Evolutionary conservation across 1,284 basidiomycete species (phyloP), one percentile per base, ranked within the genome.

Genomic region (Leccinum fallax): DNA sequence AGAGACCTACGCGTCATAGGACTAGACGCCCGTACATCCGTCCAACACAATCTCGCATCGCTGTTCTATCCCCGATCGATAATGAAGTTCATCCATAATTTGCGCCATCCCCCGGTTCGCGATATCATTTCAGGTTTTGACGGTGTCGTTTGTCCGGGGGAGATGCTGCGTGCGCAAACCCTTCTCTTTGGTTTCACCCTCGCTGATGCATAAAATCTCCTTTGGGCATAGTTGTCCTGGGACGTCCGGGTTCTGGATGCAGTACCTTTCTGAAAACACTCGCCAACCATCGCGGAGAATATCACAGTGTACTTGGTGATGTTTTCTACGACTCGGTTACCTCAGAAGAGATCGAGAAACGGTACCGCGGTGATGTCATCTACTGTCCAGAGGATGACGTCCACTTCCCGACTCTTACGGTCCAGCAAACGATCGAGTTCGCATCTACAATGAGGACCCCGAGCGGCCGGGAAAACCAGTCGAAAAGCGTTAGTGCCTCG

Each of bases 361-460:
- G 2, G 5, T 34, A 34, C 32, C 32, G 32, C 32, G 32, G 32
- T 0, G 32, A 34, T 34, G 32, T 34, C 32, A 34, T 34, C 32
- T 34, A 34, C 32, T 34, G 32, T 34, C 32, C 32, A 34, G 32
- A 34, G 32, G 32, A 34, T 34, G 32, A 34, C 32, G 32, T 34
- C 32, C 32, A 34, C 11, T 34, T 34, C 32, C 32, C 32, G 32
- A 34, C 32, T 34, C 80, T 93, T 56, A 91, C 87, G 0, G 90
- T 93, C 13, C 79, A 79, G 54, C 81, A 87, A 71, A 90, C 89
- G 0, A 74, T 90, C 10, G 68, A 76, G 36, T 87, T 92, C 67
- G 83, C 90, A 1, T 80, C 87, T 1, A 83, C 80, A 59, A 85
- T 34, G 32, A 34, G 87, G 15, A 79, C 84, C 0, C 86, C 87